These are phyloP conservation scores for Uronychia binucleata DNA, from an alignment of 73 alveolate genomes.

Conservation along the genomic window DNA sequence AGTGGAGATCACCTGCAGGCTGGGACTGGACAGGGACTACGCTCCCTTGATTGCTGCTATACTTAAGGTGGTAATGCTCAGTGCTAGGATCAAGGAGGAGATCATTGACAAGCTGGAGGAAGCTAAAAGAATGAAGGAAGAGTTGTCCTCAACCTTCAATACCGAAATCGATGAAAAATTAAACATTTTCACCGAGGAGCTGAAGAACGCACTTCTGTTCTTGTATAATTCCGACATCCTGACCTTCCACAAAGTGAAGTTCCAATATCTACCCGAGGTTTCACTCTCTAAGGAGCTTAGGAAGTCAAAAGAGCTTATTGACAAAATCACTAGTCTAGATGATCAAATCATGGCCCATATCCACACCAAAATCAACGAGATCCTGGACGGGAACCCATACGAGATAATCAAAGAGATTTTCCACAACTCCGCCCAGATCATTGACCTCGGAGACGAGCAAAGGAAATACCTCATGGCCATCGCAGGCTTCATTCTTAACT, in stretches of 20 bases:
- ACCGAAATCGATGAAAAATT: not conserved
- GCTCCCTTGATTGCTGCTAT: not conserved
- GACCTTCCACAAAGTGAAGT: not conserved
- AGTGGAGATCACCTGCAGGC: not conserved
- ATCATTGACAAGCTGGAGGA: not conserved
- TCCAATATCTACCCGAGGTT: not conserved
- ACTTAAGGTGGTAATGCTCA: not conserved
- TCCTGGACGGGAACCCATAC: not conserved
- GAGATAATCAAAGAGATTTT: not conserved
- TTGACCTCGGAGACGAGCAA: not conserved
- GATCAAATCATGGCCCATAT: not conserved
- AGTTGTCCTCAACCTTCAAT: not conserved
- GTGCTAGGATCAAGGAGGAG: not conserved
- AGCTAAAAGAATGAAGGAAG: not conserved
- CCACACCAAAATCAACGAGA: not conserved
- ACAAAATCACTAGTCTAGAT: not conserved
- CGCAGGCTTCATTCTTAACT: not conserved
- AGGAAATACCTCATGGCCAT: not conserved
- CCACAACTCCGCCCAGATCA: not conserved
- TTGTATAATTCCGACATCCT: not conserved
- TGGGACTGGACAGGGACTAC: not conserved
- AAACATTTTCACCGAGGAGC: not conserved
- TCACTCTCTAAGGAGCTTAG: not conserved
- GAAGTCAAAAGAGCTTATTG: not conserved
- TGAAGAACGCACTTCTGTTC: not conserved